Conservation (phyloP, 371 early-diverging fungal species). For the Apophysomyces trapeziformis region DNA sequence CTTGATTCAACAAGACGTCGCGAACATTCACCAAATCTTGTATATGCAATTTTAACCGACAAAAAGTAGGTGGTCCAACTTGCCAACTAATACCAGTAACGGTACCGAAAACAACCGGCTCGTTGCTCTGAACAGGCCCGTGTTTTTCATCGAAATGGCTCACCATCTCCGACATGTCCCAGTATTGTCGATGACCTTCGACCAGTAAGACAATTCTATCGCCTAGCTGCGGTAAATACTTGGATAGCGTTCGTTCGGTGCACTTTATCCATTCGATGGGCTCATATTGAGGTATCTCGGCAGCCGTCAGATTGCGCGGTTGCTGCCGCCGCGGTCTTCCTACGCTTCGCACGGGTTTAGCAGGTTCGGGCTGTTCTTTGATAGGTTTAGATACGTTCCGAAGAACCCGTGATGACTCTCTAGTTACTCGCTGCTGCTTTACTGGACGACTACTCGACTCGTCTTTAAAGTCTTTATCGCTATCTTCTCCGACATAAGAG, state of each 20-base stretch:
- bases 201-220: constrained; percentile 66
- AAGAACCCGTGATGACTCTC: constrained; percentile 14
- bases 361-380: constrained; percentile 5
- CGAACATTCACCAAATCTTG: constrained; percentile 39
- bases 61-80: constrained; percentile 76
- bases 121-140: constrained; percentile 51
- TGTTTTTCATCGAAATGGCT: constrained; percentile 56
- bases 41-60: constrained; percentile 57
- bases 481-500: constrained; percentile 21
- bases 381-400: constrained; percentile 10
- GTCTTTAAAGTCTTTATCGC: constrained; percentile 38
- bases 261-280: constrained; percentile 69
- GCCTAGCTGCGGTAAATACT: constrained; percentile 74
- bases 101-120: constrained; percentile 63
- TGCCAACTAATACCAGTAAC: constrained; percentile 63
- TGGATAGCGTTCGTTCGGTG: constrained; percentile 57
- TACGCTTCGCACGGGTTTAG: constrained; percentile 16
- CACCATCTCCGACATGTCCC: constrained; percentile 56
- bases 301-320: constrained; percentile 27
- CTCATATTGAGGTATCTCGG: constrained; percentile 41
- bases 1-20: constrained; percentile 19
- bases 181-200: constrained; percentile 70
- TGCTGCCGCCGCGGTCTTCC: constrained; percentile 8
- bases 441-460: constrained; percentile 25
- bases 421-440: constrained; percentile 11